Conservation (phyloP, 75 land plant genomes). For the Gnetum montanum region DNA sequence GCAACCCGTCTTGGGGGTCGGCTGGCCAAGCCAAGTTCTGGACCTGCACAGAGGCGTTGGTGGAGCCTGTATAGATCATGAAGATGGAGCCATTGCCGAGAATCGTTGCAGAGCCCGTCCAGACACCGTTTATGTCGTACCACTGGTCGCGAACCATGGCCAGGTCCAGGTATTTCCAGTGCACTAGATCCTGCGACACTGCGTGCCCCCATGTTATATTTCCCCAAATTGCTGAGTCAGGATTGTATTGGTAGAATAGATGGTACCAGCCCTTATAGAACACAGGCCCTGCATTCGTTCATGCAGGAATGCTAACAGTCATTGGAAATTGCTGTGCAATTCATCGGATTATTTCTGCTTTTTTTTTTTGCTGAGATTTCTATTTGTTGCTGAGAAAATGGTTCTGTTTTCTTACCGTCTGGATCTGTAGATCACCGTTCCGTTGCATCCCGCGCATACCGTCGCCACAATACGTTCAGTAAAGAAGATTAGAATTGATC, state of each 20-base stretch:
- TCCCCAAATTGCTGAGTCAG: conserved; percentile 61
- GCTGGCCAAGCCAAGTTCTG: conserved; percentile 55
- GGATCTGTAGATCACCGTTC: background rate
- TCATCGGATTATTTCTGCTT: no score
- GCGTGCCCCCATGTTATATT: conserved; percentile 84
- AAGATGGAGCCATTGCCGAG: conserved; percentile 37
- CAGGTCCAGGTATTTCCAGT: conserved; percentile 61
- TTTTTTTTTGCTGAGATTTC: no score
- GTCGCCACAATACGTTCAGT: background rate
- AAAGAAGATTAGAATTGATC: no score
- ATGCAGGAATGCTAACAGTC: no score
- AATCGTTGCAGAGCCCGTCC: conserved; percentile 84
- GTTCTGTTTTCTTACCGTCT: background rate
- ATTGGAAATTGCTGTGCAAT: no score
- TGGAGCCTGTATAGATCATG: conserved; percentile 63
- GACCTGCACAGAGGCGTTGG: conserved; percentile 57
- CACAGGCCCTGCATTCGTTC: conserved; percentile 45
- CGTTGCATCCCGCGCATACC: background rate
- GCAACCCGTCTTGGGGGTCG: conserved; percentile 45
- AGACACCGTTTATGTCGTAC: conserved; percentile 76
- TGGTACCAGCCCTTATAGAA: conserved; percentile 84
- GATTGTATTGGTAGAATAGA: conserved; percentile 90
- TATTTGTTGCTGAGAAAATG: no score
- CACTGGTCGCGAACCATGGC: conserved; percentile 74
- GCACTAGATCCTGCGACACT: conserved; percentile 55